Percentiles rank a stretch among this genome's conserved stretches.
These are phyloP conservation scores for Aristolochia contorta DNA, from an alignment of 164 flowering plant species.

Conservation along the genomic window DNA sequence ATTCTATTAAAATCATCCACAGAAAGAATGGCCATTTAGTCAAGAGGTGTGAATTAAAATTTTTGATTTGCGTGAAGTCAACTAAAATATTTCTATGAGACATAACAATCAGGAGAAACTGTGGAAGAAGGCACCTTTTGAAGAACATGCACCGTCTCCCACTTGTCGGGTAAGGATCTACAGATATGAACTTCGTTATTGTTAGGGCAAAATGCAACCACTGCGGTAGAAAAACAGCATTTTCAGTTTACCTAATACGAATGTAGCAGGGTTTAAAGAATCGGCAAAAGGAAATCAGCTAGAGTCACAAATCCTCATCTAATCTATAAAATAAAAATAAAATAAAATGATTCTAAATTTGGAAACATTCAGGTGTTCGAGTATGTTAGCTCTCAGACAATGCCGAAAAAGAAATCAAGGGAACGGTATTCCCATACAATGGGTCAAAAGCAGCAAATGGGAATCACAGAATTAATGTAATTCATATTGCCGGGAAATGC, in stretches of 20 bases:
- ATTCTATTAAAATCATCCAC: no score
- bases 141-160: slow-evolving; percentile 80
- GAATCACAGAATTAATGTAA: no score
- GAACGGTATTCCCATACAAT: not conserved
- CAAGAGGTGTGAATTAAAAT: no score
- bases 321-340: no score
- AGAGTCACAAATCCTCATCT: no score
- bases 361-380: not conserved
- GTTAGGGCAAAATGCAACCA: slow-evolving; percentile 92
- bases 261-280: not conserved
- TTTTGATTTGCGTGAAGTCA: no score
- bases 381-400: not conserved
- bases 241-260: not conserved
- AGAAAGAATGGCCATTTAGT: no score
- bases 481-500: no score
- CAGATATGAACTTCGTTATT: slow-evolving; percentile 86
- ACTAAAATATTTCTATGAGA: no score
- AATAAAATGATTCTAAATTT: not conserved
- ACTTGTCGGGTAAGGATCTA: slow-evolving; percentile 44
- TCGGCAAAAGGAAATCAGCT: not conserved
- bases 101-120: no score
- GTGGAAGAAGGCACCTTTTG: slow-evolving; percentile 51
- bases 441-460: not conserved
- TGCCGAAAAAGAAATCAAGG: not conserved
- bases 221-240: slow-evolving; percentile 25